Conservation (phyloP, 345 rosid species). For the Gossypium anomalum region DNA sequence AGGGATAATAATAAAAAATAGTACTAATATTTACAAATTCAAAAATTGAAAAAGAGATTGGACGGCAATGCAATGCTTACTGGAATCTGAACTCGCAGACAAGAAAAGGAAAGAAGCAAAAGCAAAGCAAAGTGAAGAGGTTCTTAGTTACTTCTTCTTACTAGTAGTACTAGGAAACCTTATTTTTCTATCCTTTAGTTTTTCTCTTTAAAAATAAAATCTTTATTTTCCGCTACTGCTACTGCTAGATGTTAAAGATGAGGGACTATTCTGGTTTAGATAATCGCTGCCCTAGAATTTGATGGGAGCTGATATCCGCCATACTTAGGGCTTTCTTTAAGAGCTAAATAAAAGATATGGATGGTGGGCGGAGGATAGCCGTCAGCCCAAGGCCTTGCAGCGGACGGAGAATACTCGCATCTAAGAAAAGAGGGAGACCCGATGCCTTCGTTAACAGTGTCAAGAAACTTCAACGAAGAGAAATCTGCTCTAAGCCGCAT, state of each 20-base stretch:
- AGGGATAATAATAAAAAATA: too few species aligned
- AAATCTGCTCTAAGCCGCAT: conserved; percentile 67
- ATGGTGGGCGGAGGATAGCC: conserved; percentile 51
- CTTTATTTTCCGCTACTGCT: background rate
- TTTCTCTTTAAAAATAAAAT: background rate
- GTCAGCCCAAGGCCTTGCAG: conserved; percentile 59
- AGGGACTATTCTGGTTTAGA: background rate
- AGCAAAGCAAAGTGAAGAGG: background rate
- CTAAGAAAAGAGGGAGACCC: conserved; percentile 45
- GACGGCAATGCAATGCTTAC: background rate
- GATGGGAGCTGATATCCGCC: background rate
- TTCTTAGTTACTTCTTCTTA: background rate
- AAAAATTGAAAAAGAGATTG: background rate
- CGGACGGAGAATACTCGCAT: conserved; percentile 52
- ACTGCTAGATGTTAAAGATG: background rate
- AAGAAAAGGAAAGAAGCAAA: background rate
- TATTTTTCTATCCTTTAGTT: background rate
- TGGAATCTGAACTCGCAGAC: background rate
- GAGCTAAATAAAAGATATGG: conserved; percentile 13
- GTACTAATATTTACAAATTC: background rate
- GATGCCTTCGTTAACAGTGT: conserved; percentile 68
- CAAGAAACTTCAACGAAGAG: conserved; percentile 80
- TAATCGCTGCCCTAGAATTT: background rate
- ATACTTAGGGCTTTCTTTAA: background rate
- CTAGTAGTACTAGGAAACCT: background rate